A percentile compares a stretch with the other conserved stretches of the same genome.
These are phyloP conservation scores for Amanita polypyramis DNA, from an alignment of 768 basidiomycete species.

Conservation along the genomic window DNA sequence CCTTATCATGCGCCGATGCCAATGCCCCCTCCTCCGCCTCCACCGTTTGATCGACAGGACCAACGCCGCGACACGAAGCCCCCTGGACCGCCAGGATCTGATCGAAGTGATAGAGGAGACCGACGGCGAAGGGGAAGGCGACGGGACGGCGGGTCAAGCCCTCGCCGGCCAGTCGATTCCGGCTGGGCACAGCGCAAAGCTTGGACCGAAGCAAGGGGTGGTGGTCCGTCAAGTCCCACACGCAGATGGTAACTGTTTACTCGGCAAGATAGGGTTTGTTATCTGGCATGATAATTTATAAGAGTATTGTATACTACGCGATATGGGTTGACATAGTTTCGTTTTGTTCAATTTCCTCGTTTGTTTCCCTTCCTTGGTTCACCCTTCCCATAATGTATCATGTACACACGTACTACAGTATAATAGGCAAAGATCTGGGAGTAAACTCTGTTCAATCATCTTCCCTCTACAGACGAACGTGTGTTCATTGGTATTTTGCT, in stretches of 20 bases:
- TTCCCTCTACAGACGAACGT: no score
- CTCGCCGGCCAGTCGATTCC: conserved; percentile 37
- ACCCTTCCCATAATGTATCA: background rate
- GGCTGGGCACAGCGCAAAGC: conserved; percentile 43
- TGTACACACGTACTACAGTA: background rate
- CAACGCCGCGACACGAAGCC: conserved; percentile 15
- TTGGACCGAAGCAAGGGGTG: conserved; percentile 19
- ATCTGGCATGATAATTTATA: conserved; percentile 1
- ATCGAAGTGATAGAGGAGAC: conserved; percentile 23
- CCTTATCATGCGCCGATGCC: conserved; percentile 15
- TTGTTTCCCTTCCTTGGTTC: background rate
- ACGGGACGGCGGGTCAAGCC: conserved; percentile 18
- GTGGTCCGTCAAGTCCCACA: conserved; percentile 16
- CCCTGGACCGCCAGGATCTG: conserved; percentile 16
- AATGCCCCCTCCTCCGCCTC: conserved; percentile 14
- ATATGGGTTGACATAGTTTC: conserved; percentile 8
- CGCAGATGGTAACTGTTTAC: conserved; percentile 10
- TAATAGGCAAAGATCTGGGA: background rate
- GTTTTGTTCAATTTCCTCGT: conserved; percentile 5
- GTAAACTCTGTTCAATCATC: background rate
- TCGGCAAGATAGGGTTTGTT: background rate
- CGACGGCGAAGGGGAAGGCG: conserved; percentile 26
- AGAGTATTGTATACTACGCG: conserved; percentile 6
- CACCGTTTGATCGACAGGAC: conserved; percentile 12
- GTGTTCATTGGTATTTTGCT: no score